Conservation (phyloP, 305 asterid species). For the Fraxinus xanthoxyloides region DNA sequence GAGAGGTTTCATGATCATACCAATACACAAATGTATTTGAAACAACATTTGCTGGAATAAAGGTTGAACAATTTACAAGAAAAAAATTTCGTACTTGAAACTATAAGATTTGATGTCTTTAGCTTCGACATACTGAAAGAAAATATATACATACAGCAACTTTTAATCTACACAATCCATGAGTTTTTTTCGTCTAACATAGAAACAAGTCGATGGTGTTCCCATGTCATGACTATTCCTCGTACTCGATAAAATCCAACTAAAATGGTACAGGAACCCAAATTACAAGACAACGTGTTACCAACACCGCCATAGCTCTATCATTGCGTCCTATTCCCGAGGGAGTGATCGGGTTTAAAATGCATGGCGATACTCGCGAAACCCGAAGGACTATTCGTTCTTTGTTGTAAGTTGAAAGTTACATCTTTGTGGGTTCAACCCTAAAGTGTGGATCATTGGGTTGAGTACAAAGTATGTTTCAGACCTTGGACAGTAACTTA, state of each 20-base stretch:
- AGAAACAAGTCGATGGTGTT: neutral
- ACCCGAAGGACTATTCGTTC: neutral
- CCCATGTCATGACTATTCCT: neutral
- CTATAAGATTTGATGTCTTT: neutral
- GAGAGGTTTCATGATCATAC: constrained; percentile 30
- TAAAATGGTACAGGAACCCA: neutral
- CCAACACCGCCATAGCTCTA: neutral
- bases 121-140: too few species aligned
- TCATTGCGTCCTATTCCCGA: neutral
- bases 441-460: neutral
- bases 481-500: neutral
- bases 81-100: neutral
- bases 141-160: neutral
- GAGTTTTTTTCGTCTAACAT: neutral
- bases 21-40: neutral
- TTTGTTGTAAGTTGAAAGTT: neutral
- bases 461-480: neutral
- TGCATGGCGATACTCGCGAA: neutral
- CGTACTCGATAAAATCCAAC: neutral
- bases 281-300: neutral
- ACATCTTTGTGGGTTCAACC: neutral
- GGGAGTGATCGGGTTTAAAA: neutral
- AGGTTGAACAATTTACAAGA: neutral
- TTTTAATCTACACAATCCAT: neutral
- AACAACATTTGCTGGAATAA: neutral